phyloP scores from a whole-genome alignment of 805 yeast species.

The Candida broadrunensis region DNA sequence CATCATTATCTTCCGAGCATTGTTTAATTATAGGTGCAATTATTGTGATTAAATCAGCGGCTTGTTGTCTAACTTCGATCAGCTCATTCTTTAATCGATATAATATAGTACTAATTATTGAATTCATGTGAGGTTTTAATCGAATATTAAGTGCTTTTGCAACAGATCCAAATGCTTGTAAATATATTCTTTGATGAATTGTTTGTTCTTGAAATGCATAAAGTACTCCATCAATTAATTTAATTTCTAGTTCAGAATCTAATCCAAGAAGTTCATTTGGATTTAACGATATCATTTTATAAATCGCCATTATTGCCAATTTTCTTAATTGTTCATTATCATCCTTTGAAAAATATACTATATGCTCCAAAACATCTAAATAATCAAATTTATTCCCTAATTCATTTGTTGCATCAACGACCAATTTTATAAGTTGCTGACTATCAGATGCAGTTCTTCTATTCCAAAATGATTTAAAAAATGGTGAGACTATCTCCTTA shows the following conservation, averaged over 20 bases:
- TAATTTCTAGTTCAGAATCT: slow-evolving; percentile 57
- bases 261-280: slow-evolving; percentile 47
- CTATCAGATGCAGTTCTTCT: slow-evolving; percentile 73
- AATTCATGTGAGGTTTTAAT: slow-evolving; percentile 67
- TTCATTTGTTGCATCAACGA: slow-evolving; percentile 68
- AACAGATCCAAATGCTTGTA: slow-evolving; percentile 64
- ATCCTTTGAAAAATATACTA: slow-evolving; percentile 66
- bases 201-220: slow-evolving; percentile 81
- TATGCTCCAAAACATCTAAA: slow-evolving; percentile 52
- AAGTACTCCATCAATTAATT: slow-evolving; percentile 75
- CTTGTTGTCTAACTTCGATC: slow-evolving; percentile 74
- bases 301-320: slow-evolving; percentile 74
- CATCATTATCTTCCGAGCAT: slow-evolving; percentile 60
- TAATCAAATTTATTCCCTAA: slow-evolving; percentile 70
- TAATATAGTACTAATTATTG: slow-evolving; percentile 68
- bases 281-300: slow-evolving; percentile 46
- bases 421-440: slow-evolving; percentile 49
- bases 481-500: slow-evolving; percentile 54
- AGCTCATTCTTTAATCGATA: slow-evolving; percentile 70
- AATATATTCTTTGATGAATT: slow-evolving; percentile 49
- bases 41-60: slow-evolving; percentile 71
- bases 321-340: slow-evolving; percentile 75
- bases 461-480: slow-evolving; percentile 76
- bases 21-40: slow-evolving; percentile 63
- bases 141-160: slow-evolving; percentile 60